Base-by-base conservation (phyloP, 306 rosid species). In the Pyrus bretschneideri region DNA sequence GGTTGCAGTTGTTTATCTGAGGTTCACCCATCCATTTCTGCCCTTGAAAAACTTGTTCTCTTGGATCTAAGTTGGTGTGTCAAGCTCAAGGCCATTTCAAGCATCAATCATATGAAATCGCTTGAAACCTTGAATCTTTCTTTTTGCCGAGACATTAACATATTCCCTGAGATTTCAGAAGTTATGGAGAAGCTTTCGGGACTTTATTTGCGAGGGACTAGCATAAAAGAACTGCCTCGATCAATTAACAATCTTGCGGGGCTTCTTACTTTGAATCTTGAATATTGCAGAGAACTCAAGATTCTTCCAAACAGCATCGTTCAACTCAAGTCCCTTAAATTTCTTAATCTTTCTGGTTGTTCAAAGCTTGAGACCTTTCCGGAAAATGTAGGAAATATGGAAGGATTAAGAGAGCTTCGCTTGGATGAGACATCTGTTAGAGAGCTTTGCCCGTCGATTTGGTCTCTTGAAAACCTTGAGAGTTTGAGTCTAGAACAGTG, bases 241-340 rank as follows among this genome's bases (percentile, higher is more conserved):
- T 73, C 74, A 3, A 30, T 79, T 6, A 33, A n/a, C 1, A 79
- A 79, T 4, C 83, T 67, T 11, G 29, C 3, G n/a, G 62, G 75
- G 0, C 64, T 19, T 21, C 4, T 42, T 14, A 59, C 65, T 59
- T 59, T 42, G 69, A 44, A 57, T 6, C 62, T 79, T 21, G 1
- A 5, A 5, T 3, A 31, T 14, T 81, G 81, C 67, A 59, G 19
- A 25, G 6, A 22, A 1, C 72, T 81, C 0, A 4, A 11, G 22
- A 66, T 59, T 67, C 70, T 81, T 23, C 72, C 72, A 33, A 67
- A 27, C 38, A 73, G n/a, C 25, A 65, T 76, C 17, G 21, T 54
- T 54, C 23, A 18, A 2, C 23, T 54, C 22, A 54, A 54, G 21
- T 54, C n/a, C 59, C 23, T 54, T 54, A 54, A 19, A 54, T 54